Base-by-base conservation (phyloP, 2,329 filamentous ascomycete species). In the Penicillium sp. region DNA sequence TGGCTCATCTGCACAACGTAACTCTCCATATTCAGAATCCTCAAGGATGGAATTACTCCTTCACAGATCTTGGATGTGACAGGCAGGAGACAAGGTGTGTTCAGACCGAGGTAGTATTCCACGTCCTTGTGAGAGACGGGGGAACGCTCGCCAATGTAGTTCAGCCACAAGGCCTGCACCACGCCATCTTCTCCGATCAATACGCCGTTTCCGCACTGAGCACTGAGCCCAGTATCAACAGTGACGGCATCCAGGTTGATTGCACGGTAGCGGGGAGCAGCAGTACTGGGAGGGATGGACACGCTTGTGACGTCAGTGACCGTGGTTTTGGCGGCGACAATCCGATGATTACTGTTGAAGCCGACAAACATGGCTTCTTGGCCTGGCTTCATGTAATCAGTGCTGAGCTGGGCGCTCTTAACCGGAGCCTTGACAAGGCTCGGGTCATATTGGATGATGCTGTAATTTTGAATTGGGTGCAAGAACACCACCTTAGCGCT, bases 291-390 rank as follows among this genome's bases (percentile, higher is more conserved):
- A 0, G 94, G 95, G 57, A 99, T 97, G 0, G 92, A 91, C 3
- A 97, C 94, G 2, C 94, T 94, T 10, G 93, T 97, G 67, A 99
- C 95, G 72, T 99, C 94, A 0, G 95, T 99, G 13, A 99, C 92
- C 0, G 89, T 91, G 0, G 94, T 97, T 64, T 96, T 92, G 5
- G 92, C 90, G 63, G 97, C 90, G 4, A 97, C 93, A 39, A 97
- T 90, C 34, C 93, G 86, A 57, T 93, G 88, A 61, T 97, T 97
- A 62, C 95, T 88, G 70, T 99, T 99, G 78, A 96, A 95, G n/a
- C 94, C 95, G 59, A 99, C 89, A 75, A 99, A 99, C 62, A 96
- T 92, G 0, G 92, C 97, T 53, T 93, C 88, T 45, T 92, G 90
- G 34, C 94, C 94, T 77, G 97, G 94, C 48, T 91, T 92, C 70